Base-by-base conservation (phyloP, 2,329 filamentous ascomycete species). In the Sphaerulina musiva region DNA sequence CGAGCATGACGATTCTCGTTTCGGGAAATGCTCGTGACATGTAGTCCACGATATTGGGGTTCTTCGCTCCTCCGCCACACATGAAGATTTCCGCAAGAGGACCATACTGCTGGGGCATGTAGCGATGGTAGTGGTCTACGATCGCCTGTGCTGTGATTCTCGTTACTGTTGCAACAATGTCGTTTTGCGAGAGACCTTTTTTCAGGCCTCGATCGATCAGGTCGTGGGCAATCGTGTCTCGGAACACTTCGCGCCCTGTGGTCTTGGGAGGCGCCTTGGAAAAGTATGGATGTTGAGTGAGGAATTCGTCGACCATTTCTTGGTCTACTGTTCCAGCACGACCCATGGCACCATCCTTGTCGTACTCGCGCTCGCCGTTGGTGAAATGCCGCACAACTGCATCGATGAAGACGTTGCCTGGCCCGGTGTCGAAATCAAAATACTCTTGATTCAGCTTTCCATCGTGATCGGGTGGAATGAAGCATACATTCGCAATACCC, bases 401-500 rank as follows among this genome's bases (percentile, higher is more conserved):
- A 53, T 69, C 67, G 48, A 69, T 69, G 53, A 68, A 66, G 26
- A 68, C 64, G 51, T 68, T 69, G 10, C 66, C 67, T 23, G 67
- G 67, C 6, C 67, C 67, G 20, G 66, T 67, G 48, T 55, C 70
- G 43, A 68, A 69, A 43, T 69, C 66, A 53, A 59, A 68, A 29
- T 50, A 64, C 43, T 54, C 34, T 11, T 55, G 48, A 31, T 64
- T 58, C 1, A 60, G 23, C 32, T 63, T 65, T 31, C 71, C 64
- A 17, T 72, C 63, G 31, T 66, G 66, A 48, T 78, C 72, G 4
- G 78, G 74, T 2, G 78, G 78, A 48, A 82, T 79, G 67, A 83
- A 82, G 68, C 77, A 83, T 23, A 84, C 77, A 59, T 80, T 83
- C 31, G 77, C 78, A 41, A 84, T 81, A 32, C 80, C 80, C 48